phyloP scores from a whole-genome alignment of 352 stramenopile species.

The Phytophthora tentaculata region DNA sequence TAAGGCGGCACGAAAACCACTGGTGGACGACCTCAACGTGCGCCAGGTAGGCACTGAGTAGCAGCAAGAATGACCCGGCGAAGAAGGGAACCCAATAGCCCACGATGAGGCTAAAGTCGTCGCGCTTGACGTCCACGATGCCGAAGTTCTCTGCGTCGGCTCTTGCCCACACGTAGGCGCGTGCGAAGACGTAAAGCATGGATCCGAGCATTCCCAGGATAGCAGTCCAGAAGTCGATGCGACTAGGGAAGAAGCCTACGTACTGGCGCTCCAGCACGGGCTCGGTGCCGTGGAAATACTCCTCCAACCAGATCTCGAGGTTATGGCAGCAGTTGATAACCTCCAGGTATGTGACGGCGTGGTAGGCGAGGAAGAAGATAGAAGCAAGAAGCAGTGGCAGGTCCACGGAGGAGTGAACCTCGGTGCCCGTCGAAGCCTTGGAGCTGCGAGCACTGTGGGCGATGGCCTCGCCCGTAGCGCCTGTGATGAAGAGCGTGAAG shows the following conservation, averaged over 20 bases:
- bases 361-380: slow-evolving; percentile 58
- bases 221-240: slow-evolving; percentile 85
- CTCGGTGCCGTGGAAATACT: slow-evolving; percentile 83
- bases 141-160: slow-evolving; percentile 72
- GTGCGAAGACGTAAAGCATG: slow-evolving; percentile 65
- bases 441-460: slow-evolving; percentile 48
- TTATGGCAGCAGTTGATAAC: slow-evolving; percentile 91
- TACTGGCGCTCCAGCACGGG: slow-evolving; percentile 72
- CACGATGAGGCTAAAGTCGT: slow-evolving; percentile 70
- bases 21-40: slow-evolving; percentile 87
- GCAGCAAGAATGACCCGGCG: slow-evolving; percentile 76
- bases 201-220: slow-evolving; percentile 69
- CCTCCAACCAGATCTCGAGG: slow-evolving; percentile 86
- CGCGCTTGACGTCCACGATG: slow-evolving; percentile 72
- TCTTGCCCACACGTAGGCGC: slow-evolving; percentile 60
- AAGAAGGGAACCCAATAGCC: slow-evolving; percentile 88
- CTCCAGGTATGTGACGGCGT: slow-evolving; percentile 82
- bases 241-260: slow-evolving; percentile 78
- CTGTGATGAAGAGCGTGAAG: slow-evolving; percentile 67
- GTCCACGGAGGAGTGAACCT: slow-evolving; percentile 59
- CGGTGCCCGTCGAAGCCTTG: slow-evolving; percentile 22
- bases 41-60: slow-evolving; percentile 77
- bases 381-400: slow-evolving; percentile 64
- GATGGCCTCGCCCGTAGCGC: slow-evolving; percentile 63
- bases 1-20: slow-evolving; percentile 82